Evolutionary conservation across 2,329 filamentous ascomycete genomes (phyloP), one percentile per base, ranked within the genome.

Genomic region (Cercospora sp.): DNA sequence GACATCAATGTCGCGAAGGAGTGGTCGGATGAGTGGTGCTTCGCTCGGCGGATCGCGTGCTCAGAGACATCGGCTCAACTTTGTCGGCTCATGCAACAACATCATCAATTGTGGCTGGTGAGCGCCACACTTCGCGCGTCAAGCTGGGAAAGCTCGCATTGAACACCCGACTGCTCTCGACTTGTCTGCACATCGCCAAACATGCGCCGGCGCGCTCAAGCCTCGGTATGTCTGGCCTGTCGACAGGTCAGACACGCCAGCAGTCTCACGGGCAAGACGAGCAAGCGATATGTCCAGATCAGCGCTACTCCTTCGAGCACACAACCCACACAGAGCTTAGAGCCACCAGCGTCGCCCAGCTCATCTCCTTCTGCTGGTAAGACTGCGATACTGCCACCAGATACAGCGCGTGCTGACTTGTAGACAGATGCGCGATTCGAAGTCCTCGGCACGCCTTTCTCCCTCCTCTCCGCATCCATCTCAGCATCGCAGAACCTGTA

Each of bases 401-500:
- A 12, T 34, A 59, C 30, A 34, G 28, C 40, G 18, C 66, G 28
- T 24, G 10, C 13, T 26, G 21, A 30, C 28, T 63, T 74, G 12
- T 49, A 16, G 10, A 26, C 7, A 97, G 95, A 98, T 86, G 95
- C 95, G 65, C 89, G 90, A 67, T 99, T 99, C 80, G 93, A 98
- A 81, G 93, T 98, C 59, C 84, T 99, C 72, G 95, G 95, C 70
- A 88, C 92, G 26, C 93, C 94, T 1, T 95, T 95, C 81, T 98
- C 95, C 65, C 88, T 99, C 71, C 89, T 99, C 74, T 97, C 94
- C 24, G 94, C 97, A 72, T 92, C 91, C 7, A 87, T 99, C 63
- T 96, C 95, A 40, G 92, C 95, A 51, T 98, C 94, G 34, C 94
- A 98, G 80, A 91, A 91, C 75, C 88, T 99, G 61, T 97, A 95